phyloP scores from a whole-genome alignment of 805 yeast genomes.

The Ogataea dorogensis region DNA sequence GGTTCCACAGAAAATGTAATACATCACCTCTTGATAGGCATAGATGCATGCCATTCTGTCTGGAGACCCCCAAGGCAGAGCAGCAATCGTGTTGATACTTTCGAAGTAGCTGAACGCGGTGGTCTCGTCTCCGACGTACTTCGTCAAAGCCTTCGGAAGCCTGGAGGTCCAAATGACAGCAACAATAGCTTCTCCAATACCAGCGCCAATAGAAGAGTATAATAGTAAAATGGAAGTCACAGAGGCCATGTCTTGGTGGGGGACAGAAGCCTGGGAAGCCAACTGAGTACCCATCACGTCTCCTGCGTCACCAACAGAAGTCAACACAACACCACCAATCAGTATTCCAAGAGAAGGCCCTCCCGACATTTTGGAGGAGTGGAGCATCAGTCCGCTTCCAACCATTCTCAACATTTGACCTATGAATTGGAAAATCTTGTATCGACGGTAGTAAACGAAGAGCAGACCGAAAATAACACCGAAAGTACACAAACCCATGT shows the following conservation, averaged over 20 bases:
- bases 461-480: conserved; percentile 38
- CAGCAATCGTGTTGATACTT: conserved; percentile 26
- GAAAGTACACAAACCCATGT: conserved; percentile 39
- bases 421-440: conserved; percentile 36
- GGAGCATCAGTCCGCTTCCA: conserved; percentile 21
- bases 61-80: conserved; percentile 27
- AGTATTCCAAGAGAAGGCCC: conserved; percentile 27
- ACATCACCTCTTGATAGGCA: conserved; percentile 34
- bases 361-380: conserved; percentile 5
- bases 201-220: conserved; percentile 35
- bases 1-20: conserved; percentile 31
- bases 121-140: conserved; percentile 15
- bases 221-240: conserved; percentile 35
- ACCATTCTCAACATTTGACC: conserved; percentile 36
- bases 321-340: conserved; percentile 31
- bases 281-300: conserved; percentile 36
- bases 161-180: conserved; percentile 37
- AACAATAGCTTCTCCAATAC: conserved; percentile 39
- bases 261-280: conserved; percentile 42
- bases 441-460: conserved; percentile 36
- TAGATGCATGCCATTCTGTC: conserved; percentile 34
- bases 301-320: conserved; percentile 37
- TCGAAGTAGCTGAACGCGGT: conserved; percentile 32
- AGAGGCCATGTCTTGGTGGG: conserved; percentile 29
- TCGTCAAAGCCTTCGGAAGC: conserved; percentile 31